Evolutionary conservation across 129 eudicot genomes (phyloP), one percentile per base, ranked within the genome.

Genomic region (Logfia minima): DNA sequence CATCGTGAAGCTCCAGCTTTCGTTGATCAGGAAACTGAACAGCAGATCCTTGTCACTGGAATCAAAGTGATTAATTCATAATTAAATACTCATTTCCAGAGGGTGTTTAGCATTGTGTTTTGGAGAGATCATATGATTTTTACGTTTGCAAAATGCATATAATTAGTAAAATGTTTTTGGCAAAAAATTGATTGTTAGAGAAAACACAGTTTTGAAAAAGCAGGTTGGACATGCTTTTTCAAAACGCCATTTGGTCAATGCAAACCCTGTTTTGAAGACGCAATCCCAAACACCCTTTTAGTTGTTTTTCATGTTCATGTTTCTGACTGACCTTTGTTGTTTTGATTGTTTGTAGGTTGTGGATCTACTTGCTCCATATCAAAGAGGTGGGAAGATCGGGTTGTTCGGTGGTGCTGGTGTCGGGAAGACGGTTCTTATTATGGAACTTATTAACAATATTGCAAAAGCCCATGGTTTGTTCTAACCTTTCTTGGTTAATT

Each of bases 371-470:
- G 99, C 99, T 23, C 99, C 99, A 0, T 94, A 94, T 81, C 99
- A 94, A 84, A 94, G 90, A 81, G 99, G 99, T 79, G 99, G 99
- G 78, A 94, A 94, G 87, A 94, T 94, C 82, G 99, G 99, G 5
- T 87, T 94, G 28, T 94, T 94, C 61, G 99, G 99, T 70, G 99
- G 99, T 81, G 99, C 99, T 72, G 99, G 99, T 76, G 99, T 94
- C 32, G 99, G 99, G 32, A 94, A 94, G 80, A 94, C 99, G 7
- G 97, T 94, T 77, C 97, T 94, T 55, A 94, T 94, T 71, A 94
- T 94, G 99, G 99, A 94, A 77, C 93, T 94, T 16, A 94, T 94
- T 41, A 94, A 94, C 85, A 94, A 94, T 70, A 92, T 94, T 22
- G 99, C 99, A 6, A 94, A 94, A 72, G 99, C 99, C 70, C 99